Conservation (phyloP, 2,329 filamentous ascomycete species). For the Fragosphaeria purpurea region DNA sequence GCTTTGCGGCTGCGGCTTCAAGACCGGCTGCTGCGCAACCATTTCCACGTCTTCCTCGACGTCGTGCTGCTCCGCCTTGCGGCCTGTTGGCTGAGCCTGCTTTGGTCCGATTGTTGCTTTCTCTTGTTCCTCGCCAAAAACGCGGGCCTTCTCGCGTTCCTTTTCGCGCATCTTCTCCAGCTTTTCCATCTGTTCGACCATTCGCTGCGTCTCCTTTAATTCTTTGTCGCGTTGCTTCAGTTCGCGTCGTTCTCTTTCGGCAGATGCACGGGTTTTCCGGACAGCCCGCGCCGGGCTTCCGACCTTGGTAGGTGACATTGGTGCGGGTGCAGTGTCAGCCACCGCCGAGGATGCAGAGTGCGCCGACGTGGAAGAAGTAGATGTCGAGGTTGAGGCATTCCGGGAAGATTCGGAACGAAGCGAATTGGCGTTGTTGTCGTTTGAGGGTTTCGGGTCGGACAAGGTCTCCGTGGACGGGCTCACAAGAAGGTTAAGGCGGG, state of each 20-base stretch:
- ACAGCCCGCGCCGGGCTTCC: constrained; percentile 35
- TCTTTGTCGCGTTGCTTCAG: constrained; percentile 53
- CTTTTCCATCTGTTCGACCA: constrained; percentile 50
- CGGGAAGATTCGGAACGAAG: constrained; percentile 38
- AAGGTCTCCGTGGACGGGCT: constrained; percentile 41
- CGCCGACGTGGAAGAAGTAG: not conserved
- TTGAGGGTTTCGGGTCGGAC: constrained; percentile 14
- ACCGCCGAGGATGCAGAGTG: constrained; percentile 13
- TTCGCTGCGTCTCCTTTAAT: constrained; percentile 49
- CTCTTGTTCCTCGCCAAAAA: constrained; percentile 49
- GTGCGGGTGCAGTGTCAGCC: constrained; percentile 4
- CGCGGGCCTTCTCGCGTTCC: constrained; percentile 57
- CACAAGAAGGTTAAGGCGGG: constrained; percentile 33
- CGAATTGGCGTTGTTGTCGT: constrained; percentile 22
- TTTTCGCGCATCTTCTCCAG: constrained; percentile 61
- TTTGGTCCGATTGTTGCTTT: constrained; percentile 34
- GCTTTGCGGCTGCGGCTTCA: not conserved
- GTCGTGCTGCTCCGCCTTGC: constrained; percentile 8
- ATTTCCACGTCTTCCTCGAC: constrained; percentile 11
- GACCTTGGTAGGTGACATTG: constrained; percentile 16
- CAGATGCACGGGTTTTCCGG: constrained; percentile 46
- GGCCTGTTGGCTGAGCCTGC: constrained; percentile 23
- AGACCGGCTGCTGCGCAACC: constrained; percentile 9
- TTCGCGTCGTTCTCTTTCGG: constrained; percentile 42
- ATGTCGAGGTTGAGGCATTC: constrained; percentile 16